Conservation (phyloP, 1,284 basidiomycete species). For the Sphagnurus paluster region DNA sequence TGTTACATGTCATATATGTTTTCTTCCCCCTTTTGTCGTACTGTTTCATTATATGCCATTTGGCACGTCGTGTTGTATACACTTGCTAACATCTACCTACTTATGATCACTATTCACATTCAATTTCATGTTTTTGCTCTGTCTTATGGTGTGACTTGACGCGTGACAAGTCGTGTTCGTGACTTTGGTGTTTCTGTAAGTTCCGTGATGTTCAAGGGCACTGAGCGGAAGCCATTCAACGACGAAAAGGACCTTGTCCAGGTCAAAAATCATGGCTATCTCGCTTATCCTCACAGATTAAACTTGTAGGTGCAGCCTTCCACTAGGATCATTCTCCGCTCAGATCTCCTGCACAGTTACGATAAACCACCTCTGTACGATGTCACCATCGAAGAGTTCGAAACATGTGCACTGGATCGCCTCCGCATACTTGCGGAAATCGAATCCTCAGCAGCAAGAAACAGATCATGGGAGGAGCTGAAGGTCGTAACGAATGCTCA, state of each 20-base stretch:
- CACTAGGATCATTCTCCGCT: neutral
- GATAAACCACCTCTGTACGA: constrained; percentile 85
- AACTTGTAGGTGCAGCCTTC: constrained; percentile 19
- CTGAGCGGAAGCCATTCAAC: constrained; percentile 15
- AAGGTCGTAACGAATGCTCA: constrained; percentile 60
- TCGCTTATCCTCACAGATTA: constrained; percentile 20
- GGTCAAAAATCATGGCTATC: constrained; percentile 17
- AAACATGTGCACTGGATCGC: constrained; percentile 87
- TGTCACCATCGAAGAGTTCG: constrained; percentile 96
- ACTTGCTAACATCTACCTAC: constrained; percentile 9
- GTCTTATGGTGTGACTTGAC: constrained; percentile 9
- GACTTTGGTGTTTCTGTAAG: constrained; percentile 7
- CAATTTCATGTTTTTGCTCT: neutral
- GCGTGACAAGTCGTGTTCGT: constrained; percentile 21
- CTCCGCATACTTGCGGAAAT: constrained; percentile 93
- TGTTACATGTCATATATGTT: constrained; percentile 12
- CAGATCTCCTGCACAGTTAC: constrained; percentile 56
- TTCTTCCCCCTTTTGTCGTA: constrained; percentile 14
- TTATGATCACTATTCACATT: neutral
- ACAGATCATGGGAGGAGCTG: constrained; percentile 78
- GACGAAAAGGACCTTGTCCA: constrained; percentile 18
- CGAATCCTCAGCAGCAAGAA: constrained; percentile 88
- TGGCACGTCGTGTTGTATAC: constrained; percentile 11
- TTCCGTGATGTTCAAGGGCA: constrained; percentile 19
- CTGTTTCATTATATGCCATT: constrained; percentile 10